Conservation (phyloP, 139 green algal species). For the Auxenochlorella protothecoides region DNA sequence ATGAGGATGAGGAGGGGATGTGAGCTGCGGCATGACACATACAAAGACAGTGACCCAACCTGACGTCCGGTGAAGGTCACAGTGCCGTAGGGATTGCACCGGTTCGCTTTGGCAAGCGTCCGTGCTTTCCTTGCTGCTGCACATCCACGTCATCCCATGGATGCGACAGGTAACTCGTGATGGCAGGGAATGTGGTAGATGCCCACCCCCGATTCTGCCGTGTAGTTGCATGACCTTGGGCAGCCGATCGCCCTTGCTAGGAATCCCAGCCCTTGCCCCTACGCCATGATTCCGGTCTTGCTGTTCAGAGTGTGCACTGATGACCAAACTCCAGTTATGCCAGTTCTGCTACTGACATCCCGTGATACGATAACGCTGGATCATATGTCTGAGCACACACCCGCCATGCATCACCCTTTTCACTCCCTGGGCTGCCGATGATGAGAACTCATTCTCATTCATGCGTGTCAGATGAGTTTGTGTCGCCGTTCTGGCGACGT, state of each 20-base stretch:
- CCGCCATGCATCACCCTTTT: background rate
- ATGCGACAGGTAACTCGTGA: background rate
- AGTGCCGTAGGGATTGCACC: no score
- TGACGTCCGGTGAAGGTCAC: no score
- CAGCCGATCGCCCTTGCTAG: background rate
- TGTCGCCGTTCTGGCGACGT: background rate
- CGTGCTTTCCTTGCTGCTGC: no score
- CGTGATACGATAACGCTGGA: conserved; percentile 10
- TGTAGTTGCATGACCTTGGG: background rate
- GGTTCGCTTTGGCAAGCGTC: no score
- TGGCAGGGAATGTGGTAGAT: background rate
- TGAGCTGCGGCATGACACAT: no score
- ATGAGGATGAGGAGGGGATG: no score
- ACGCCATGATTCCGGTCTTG: background rate
- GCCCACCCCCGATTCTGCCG: background rate
- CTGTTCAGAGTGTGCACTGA: conserved; percentile 10
- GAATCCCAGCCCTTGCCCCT: background rate
- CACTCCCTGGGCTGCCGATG: conserved; percentile 2
- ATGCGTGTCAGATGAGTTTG: conserved; percentile 38
- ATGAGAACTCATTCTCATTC: conserved; percentile 35
- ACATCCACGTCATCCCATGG: no score
- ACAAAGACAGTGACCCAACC: no score
- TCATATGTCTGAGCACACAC: background rate
- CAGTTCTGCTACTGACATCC: conserved; percentile 38
- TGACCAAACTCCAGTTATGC: conserved; percentile 13